Evolutionary conservation across 106 monocot genomes (phyloP), one percentile per base, ranked within the genome.

Genomic region (Iris macrosiphon): DNA sequence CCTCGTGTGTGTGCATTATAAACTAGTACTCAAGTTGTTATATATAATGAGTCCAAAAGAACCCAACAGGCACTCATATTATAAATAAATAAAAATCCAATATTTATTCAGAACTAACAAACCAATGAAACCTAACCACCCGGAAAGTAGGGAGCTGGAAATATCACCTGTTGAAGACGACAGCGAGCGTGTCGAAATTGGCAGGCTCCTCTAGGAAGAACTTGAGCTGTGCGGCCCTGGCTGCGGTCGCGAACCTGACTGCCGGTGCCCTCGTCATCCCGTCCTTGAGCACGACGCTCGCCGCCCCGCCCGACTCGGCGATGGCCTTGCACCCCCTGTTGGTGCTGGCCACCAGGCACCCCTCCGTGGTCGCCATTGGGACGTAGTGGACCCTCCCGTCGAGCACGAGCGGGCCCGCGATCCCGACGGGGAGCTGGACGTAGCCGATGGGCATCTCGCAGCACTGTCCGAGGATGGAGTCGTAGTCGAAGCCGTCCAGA

Each of bases 321-420:
- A 89, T 89, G 19, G 83, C 89, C 64, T 84, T 83, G 57, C 72
- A 83, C 6, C 89, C 89, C 47, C 89, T 66, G 35, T 80, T 89
- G 2, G 80, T 80, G 66, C 89, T 89, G 4, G 89, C 89, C 44
- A 89, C 83, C 4, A 89, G 67, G 54, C 89, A 89, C 12, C 89
- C 83, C 61, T 89, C 89, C 6, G 89, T 89, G 11, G 89, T 89
- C 12, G 83, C 89, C 89, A 89, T 80, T 11, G 90, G 90, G 34
- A 91, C 66, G 18, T 91, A 64, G 52, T 72, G 72, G 55, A 57
- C 16, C 38, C 51, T 60, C 13, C 83, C 89, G 35, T 89, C 80
- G 6, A 89, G 76, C 22, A 72, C 7, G 67, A 89, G 54, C 21
- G 89, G 89, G 2, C 90, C 90, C 0, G 90, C 84, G 30, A 84